These are phyloP conservation scores for Spongispora temasekensis DNA, from an alignment of 1,284 basidiomycete species.

Conservation along the genomic window DNA sequence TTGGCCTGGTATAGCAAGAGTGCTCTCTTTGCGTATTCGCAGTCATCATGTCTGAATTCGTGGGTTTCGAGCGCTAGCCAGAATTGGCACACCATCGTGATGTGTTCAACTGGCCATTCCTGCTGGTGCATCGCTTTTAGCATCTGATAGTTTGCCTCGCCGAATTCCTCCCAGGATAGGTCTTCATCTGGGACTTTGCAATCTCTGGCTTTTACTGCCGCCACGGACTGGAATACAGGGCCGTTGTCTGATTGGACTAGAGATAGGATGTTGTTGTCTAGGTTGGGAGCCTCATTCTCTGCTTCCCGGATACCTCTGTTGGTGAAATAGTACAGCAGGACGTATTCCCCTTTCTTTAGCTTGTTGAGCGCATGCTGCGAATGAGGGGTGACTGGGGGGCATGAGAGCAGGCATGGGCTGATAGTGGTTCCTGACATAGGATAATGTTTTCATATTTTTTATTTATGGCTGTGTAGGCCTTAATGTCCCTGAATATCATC, in stretches of 20 bases:
- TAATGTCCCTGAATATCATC: no score
- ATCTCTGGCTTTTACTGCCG: background rate
- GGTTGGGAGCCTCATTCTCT: background rate
- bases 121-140: conserved; percentile 3
- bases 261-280: background rate
- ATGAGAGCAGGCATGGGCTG: no score
- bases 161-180: conserved; percentile 1
- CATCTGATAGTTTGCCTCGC: background rate
- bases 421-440: no score
- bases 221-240: background rate
- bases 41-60: background rate
- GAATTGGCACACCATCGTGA: background rate
- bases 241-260: background rate
- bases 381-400: no score
- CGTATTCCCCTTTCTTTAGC: background rate
- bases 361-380: background rate
- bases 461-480: no score
- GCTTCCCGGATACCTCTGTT: background rate
- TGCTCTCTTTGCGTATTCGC: background rate
- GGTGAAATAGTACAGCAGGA: background rate
- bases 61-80: background rate
- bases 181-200: background rate
- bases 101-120: background rate
- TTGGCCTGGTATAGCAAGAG: background rate
- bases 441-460: no score